phyloP scores from a whole-genome alignment of 768 basidiomycete species.

The Kwoniella botswanensis region DNA sequence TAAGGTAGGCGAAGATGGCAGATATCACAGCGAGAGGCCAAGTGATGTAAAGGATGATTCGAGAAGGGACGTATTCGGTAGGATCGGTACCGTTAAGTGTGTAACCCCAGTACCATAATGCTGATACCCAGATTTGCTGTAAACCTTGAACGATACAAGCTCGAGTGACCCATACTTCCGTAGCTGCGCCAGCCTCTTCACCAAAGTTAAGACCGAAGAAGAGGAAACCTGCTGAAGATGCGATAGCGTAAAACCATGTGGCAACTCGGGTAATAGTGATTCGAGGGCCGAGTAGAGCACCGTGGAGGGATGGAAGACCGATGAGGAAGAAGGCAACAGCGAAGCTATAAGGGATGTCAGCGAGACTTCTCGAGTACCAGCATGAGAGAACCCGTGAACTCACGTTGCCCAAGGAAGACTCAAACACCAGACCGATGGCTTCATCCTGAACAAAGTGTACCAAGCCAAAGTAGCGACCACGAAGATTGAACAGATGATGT shows the following conservation, averaged over 20 bases:
- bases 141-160: constrained; percentile 93
- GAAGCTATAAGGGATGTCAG: constrained; percentile 61
- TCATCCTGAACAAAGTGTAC: constrained; percentile 86
- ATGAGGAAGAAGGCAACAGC: constrained; percentile 89
- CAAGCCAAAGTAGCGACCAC: constrained; percentile 81
- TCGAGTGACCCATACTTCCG: constrained; percentile 89
- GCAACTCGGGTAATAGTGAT: constrained; percentile 74
- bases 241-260: constrained; percentile 88
- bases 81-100: constrained; percentile 66
- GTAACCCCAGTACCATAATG: constrained; percentile 94
- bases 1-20: constrained; percentile 77
- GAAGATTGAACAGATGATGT: constrained; percentile 89
- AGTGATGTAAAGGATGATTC: constrained; percentile 79
- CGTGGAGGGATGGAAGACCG: constrained; percentile 76
- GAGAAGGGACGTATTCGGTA: constrained; percentile 68
- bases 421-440: constrained; percentile 84
- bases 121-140: constrained; percentile 94
- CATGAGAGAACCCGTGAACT: constrained; percentile 17
- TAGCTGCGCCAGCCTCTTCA: constrained; percentile 96
- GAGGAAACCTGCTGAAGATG: constrained; percentile 88
- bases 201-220: constrained; percentile 97
- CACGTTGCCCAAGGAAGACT: constrained; percentile 83
- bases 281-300: constrained; percentile 68
- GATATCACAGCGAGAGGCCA: constrained; percentile 82
- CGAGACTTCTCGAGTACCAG: neutral